Percentiles rank a stretch among this genome's conserved stretches.
Conservation (phyloP, 2,329 filamentous ascomycete species). For the Dactylellina cionopaga region DNA sequence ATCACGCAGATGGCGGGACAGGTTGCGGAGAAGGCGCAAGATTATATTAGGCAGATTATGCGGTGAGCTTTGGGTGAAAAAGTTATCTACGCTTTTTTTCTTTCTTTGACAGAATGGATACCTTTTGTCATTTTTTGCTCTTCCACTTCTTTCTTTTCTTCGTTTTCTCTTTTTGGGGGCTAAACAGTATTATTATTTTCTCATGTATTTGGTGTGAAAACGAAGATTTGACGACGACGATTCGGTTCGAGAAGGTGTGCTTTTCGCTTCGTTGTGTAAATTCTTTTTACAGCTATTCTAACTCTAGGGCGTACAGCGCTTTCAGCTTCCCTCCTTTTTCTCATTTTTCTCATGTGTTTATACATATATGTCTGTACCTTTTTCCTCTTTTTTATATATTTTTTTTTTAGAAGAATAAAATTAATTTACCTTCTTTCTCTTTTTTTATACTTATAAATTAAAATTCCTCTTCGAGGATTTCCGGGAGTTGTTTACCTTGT, state of each 20-base stretch:
- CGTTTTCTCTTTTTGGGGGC: conserved; percentile 1
- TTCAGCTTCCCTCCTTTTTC: not conserved
- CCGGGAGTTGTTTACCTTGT: too few species aligned
- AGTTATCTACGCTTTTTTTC: too few species aligned
- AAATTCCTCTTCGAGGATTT: too few species aligned
- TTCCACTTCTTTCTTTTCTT: not conserved
- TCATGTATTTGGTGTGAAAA: conserved; percentile 48
- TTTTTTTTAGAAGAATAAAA: conserved; percentile 4
- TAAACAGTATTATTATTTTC: too few species aligned
- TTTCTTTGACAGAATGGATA: conserved; percentile 24
- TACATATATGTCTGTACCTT: too few species aligned
- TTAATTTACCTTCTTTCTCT: not conserved
- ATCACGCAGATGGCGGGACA: conserved; percentile 83
- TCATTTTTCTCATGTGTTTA: not conserved
- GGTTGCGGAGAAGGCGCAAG: conserved; percentile 84
- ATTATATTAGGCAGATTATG: conserved; percentile 73
- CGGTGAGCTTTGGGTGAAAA: conserved; percentile 22
- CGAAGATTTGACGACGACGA: conserved; percentile 28
- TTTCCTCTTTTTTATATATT: too few species aligned
- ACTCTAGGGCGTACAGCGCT: not conserved
- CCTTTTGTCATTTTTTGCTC: not conserved
- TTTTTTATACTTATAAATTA: not conserved
- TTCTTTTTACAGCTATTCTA: conserved; percentile 9
- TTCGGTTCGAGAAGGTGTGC: conserved; percentile 15
- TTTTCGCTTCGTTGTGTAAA: conserved; percentile 49